These are phyloP conservation scores for Starmerella kuoi DNA, from an alignment of 805 yeast genomes.

Conservation along the genomic window DNA sequence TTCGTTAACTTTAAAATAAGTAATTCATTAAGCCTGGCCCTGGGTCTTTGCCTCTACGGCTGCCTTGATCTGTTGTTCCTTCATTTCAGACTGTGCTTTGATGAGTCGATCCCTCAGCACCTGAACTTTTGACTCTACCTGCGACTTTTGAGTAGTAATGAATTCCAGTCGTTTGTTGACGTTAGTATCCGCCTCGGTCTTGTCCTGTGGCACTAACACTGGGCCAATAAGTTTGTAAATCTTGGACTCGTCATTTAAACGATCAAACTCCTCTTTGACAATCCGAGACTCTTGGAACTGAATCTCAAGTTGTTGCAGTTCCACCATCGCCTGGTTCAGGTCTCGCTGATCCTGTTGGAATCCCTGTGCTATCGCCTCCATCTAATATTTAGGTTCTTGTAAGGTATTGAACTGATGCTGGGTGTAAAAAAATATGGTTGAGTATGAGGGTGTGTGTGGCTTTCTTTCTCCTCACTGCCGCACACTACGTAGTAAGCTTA, in stretches of 20 bases:
- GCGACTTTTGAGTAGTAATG: slow-evolving; percentile 60
- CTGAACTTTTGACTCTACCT: slow-evolving; percentile 63
- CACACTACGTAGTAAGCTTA: too few relatives aligned
- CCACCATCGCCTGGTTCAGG: slow-evolving; percentile 41
- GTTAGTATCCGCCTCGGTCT: slow-evolving; percentile 65
- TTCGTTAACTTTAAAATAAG: slow-evolving; percentile 21
- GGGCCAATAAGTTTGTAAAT: slow-evolving; percentile 88
- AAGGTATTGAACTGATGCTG: too few relatives aligned
- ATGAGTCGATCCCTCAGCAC: slow-evolving; percentile 45
- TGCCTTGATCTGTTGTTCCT: slow-evolving; percentile 18
- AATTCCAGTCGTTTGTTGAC: slow-evolving; percentile 85
- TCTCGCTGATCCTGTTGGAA: slow-evolving; percentile 24
- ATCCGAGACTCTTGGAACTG: slow-evolving; percentile 90
- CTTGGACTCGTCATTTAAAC: slow-evolving; percentile 54
- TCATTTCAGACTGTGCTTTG: slow-evolving; percentile 23
- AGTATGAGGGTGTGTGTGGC: too few relatives aligned
- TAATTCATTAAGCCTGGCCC: neutral
- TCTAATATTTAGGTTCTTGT: neutral
- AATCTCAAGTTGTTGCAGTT: slow-evolving; percentile 81
- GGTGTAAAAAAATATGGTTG: too few relatives aligned
- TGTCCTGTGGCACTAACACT: slow-evolving; percentile 79
- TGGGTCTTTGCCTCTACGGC: slow-evolving; percentile 13
- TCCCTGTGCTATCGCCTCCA: slow-evolving; percentile 18
- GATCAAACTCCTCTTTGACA: slow-evolving; percentile 67
- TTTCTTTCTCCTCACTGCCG: too few relatives aligned